These are phyloP conservation scores for Aegilops umbellulata DNA, from an alignment of 176 grass and related monocot genomes.

Conservation along the genomic window DNA sequence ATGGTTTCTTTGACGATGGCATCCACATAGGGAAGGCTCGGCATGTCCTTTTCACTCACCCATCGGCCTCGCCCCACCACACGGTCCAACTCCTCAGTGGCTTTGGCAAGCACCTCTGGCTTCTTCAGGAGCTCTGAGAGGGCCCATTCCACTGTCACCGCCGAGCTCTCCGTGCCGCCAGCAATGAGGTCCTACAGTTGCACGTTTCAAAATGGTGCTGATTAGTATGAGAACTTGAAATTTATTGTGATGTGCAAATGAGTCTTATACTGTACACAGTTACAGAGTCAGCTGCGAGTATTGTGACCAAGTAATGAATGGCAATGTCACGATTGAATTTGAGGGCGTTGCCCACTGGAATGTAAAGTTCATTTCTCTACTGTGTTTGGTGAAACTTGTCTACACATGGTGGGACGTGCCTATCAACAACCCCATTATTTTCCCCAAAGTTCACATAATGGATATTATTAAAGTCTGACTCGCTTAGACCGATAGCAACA, in stretches of 20 bases:
- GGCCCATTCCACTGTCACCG: constrained; percentile 58
- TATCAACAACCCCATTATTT: background rate
- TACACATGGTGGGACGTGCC: background rate
- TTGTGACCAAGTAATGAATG: background rate
- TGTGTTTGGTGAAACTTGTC: background rate
- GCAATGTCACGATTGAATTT: background rate
- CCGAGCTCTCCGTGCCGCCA: constrained; percentile 62
- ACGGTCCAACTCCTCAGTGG: constrained; percentile 58
- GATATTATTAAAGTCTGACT: background rate
- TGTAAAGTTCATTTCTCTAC: background rate
- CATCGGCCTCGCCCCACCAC: constrained; percentile 49
- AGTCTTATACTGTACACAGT: background rate
- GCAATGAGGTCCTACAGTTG: constrained; percentile 52
- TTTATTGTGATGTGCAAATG: background rate
- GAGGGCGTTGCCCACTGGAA: too few relatives aligned
- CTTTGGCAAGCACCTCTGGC: constrained; percentile 50
- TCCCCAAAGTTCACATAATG: background rate
- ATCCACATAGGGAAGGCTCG: constrained; percentile 43
- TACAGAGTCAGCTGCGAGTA: background rate
- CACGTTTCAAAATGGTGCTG: background rate
- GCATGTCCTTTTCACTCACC: constrained; percentile 63
- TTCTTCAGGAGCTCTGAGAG: constrained; percentile 57
- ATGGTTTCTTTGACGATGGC: constrained; percentile 73
- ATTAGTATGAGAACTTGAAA: background rate
- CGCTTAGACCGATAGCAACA: background rate